Evolutionary conservation across 108 stramenopile genomes (phyloP), one percentile per base, ranked within the genome.

Genomic region (Licmophora abbreviata): DNA sequence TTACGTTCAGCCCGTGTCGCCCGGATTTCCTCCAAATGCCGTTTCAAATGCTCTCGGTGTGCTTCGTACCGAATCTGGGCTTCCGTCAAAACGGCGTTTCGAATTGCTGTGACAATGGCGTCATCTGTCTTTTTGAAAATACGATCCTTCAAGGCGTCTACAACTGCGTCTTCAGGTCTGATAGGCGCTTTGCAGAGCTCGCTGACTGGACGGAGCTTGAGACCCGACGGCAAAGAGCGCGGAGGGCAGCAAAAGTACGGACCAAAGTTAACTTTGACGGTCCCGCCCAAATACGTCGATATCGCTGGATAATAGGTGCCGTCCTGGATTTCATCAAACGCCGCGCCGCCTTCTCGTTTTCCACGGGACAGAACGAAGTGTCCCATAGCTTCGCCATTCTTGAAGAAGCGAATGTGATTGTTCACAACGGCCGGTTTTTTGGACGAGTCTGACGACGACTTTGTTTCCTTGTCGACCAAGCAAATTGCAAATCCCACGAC

Each of bases 401-500:
- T 77, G 74, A 90, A 98, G 63, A 96, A 94, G 3, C 79, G 69
- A 48, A 98, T 90, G 40, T 81, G 56, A 62, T 80, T 89, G 14
- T 32, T 46, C 3, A 25, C 20, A 17, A 32, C 31, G 31, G 12
- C 3, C 4, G 29, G 42, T 28, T 29, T 38, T 27, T 58, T 15
- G 5, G 54, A 33, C 42, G 49, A 33, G 28, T 9, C 53, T 40
- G 22, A 31, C 40, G 17, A 54, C 41, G 30, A 36, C 1, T 29
- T 29, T 0, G 31, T 38, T 3, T 61, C 52, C 9, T 57, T 52
- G 22, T 51, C 52, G 0, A 61, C 42, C 38, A 94, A 32, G 53
- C 46, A 74, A 58, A 97, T 93, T 10, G 73, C 76, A 59, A 88
- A 84, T 11, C 97, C 97, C 18, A 98, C 60, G 2, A 98, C 83